phyloP scores from a whole-genome alignment of 768 basidiomycete genomes.

The Hirschioporus abietinus region DNA sequence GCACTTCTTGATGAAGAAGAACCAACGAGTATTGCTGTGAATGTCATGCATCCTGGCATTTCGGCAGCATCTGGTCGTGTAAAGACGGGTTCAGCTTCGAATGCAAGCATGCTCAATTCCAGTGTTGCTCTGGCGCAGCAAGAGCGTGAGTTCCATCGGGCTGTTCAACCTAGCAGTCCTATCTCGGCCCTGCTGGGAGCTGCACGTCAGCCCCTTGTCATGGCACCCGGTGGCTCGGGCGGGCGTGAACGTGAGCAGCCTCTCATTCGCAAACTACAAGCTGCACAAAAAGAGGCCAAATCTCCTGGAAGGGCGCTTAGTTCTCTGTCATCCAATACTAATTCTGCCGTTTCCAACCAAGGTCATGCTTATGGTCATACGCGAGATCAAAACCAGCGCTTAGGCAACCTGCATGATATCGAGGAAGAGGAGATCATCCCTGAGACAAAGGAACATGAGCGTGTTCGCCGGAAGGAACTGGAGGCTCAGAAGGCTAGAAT shows the following conservation, averaged over 20 bases:
- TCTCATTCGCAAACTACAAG: conserved; percentile 52
- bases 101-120: conserved; percentile 41
- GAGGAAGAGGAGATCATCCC: conserved; percentile 15
- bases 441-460: conserved; percentile 34
- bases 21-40: conserved; percentile 33
- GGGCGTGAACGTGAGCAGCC: conserved; percentile 32
- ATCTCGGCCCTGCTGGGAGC: conserved; percentile 88
- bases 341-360: neutral
- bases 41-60: conserved; percentile 25
- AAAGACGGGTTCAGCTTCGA: conserved; percentile 15
- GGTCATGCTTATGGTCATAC: neutral
- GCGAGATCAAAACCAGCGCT: conserved; percentile 14
- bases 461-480: conserved; percentile 61
- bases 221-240: conserved; percentile 36
- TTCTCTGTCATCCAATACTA: neutral
- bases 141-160: conserved; percentile 95
- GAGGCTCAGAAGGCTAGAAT: conserved; percentile 91
- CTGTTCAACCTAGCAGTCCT: conserved; percentile 91
- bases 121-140: conserved; percentile 64
- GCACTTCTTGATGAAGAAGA: conserved; percentile 64
- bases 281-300: conserved; percentile 42
- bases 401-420: conserved; percentile 12
- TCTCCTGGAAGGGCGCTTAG: conserved; percentile 34
- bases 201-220: conserved; percentile 81
- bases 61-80: conserved; percentile 13